Evolutionary conservation across 1,284 basidiomycete genomes (phyloP), one percentile per base, ranked within the genome.

Genomic region (Fomitopsis schrenkii): DNA sequence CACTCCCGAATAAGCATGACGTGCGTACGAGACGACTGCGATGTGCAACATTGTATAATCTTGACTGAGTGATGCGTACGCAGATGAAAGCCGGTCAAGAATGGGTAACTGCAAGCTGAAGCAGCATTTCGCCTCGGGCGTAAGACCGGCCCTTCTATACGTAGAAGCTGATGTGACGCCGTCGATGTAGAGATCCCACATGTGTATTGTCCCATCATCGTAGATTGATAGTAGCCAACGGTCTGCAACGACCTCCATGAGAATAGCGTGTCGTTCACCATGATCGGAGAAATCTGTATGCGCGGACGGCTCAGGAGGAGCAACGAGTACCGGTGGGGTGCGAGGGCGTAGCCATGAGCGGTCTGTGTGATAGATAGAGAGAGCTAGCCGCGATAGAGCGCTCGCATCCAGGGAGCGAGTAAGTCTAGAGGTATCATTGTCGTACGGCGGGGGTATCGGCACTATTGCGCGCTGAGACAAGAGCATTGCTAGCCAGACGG

Each of bases 181-280:
- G 6, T 45, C 57, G 3, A 63, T 50, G 38, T 66, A 64, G 5
- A 74, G 67, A 52, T 74, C 72, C 71, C 71, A 74, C 1, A 74
- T 41, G 36, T 72, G 66, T 19, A 72, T 59, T 7, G 64, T 46
- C n/a, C 67, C 62, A 58, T 72, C 71, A 14, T 67, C 64, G 26
- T 67, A 70, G 0, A 72, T 62, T 28, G 66, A 70, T 0, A 72
- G 59, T 0, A 74, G 59, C 71, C 70, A 74, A 7, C 71, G 63
- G 50, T 71, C 69, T 6, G 67, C 59, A 15, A 71, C 61, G 0
- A 71, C 57, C 9, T 69, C 63, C 36, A 74, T 62, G 0, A 64
- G 60, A 33, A 70, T 63, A 19, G 72, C 67, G 0, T 67, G 67
- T 15, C 63, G 62, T 59, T 63, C 52, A 60, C 61, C 26, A 63